Percentiles rank a stretch among this genome's conserved stretches.
These are phyloP conservation scores for Fusarium chlamydosporum DNA, from an alignment of 2,329 filamentous ascomycete species.

Conservation along the genomic window DNA sequence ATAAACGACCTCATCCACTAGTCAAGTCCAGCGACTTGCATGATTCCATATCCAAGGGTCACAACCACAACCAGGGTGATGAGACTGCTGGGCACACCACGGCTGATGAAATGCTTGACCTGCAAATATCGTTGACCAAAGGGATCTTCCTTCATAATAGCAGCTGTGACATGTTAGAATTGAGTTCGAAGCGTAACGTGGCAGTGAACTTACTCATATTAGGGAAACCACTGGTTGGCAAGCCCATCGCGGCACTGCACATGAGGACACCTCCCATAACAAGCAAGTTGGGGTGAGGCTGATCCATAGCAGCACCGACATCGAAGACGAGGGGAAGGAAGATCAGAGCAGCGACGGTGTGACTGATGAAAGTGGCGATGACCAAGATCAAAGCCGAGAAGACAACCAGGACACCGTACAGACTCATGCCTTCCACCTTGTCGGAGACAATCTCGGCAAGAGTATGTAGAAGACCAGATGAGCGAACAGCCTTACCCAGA, in stretches of 20 bases:
- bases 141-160: conserved; percentile 99
- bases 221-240: conserved; percentile 96
- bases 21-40: conserved; percentile 79
- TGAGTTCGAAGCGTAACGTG: background rate
- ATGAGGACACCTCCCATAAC: conserved; percentile 97
- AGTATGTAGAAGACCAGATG: conserved; percentile 90
- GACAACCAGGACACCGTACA: conserved; percentile 89
- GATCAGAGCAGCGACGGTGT: conserved; percentile 96
- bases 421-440: conserved; percentile 80
- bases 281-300: conserved; percentile 92
- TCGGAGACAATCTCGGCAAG: conserved; percentile 83
- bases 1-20: conserved; percentile 34
- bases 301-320: conserved; percentile 85
- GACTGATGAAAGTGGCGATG: conserved; percentile 96
- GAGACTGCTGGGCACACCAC: conserved; percentile 90
- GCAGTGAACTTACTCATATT: conserved; percentile 90
- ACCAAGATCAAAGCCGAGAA: conserved; percentile 89
- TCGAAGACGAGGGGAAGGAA: conserved; percentile 91
- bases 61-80: conserved; percentile 86
- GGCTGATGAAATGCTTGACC: conserved; percentile 93
- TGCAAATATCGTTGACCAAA: conserved; percentile 92
- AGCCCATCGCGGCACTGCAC: conserved; percentile 95
- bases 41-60: conserved; percentile 90
- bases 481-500: conserved; percentile 93
- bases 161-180: conserved; percentile 69